These are phyloP conservation scores for Trichoderma harzianum DNA, from an alignment of 2,329 filamentous ascomycete species.

Conservation along the genomic window DNA sequence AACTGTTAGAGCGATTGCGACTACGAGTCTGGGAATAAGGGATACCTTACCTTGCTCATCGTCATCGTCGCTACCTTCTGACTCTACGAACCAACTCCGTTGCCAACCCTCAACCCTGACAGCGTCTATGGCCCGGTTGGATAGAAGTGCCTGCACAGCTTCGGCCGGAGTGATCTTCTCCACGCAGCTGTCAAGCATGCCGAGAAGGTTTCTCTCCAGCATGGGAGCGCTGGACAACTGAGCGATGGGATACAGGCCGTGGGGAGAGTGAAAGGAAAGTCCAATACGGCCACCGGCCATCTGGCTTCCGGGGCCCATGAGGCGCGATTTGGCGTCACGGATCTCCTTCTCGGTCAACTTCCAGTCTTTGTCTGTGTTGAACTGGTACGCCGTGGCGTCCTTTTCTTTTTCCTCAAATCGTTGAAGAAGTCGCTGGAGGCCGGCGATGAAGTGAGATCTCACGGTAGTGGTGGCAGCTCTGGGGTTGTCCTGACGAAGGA, in stretches of 20 bases:
- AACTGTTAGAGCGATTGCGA: too few relatives aligned
- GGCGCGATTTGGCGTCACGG: background rate
- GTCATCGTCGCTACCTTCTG: background rate
- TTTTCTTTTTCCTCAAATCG: background rate
- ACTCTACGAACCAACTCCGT: too few relatives aligned
- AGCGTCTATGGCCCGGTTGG: background rate
- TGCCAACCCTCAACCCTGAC: background rate
- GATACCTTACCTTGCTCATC: too few relatives aligned
- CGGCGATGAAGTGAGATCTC: background rate
- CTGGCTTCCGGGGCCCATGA: slow-evolving; percentile 15
- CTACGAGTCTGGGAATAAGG: too few relatives aligned
- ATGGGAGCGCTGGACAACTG: background rate
- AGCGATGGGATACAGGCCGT: background rate
- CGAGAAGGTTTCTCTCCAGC: background rate
- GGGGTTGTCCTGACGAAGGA: background rate
- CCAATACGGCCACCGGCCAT: slow-evolving; percentile 16
- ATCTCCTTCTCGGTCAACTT: slow-evolving; percentile 11
- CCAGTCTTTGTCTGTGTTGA: background rate
- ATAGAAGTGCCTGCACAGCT: slow-evolving; percentile 4
- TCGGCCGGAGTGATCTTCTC: slow-evolving; percentile 9
- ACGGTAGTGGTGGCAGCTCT: background rate
- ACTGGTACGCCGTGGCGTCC: background rate
- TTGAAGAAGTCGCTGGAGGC: slow-evolving; percentile 16
- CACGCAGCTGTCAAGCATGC: background rate
- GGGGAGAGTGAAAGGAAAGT: slow-evolving; percentile 1